A percentile compares a stretch with the other conserved stretches of the same genome.
Conservation (phyloP, 2,329 filamentous ascomycete species). For the Fusarium sp. region DNA sequence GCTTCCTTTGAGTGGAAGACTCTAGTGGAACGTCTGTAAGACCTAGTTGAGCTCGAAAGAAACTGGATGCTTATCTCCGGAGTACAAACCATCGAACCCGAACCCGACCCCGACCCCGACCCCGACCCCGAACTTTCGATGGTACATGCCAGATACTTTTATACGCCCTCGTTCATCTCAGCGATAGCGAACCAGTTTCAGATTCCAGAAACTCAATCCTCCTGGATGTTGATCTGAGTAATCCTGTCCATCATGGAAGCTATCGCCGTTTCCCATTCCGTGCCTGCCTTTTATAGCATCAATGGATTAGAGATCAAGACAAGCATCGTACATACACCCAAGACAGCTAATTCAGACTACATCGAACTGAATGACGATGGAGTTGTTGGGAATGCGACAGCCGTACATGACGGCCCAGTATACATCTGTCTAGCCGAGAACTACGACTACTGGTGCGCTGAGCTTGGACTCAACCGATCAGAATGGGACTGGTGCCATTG, state of each 20-base stretch:
- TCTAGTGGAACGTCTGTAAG: background rate
- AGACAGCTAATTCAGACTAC: background rate
- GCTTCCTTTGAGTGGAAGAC: background rate
- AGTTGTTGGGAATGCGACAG: background rate
- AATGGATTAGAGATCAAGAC: constrained; percentile 13
- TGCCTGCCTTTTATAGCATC: background rate
- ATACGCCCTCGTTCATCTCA: background rate
- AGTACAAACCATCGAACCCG: background rate
- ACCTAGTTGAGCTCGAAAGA: background rate
- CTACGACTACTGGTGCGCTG: constrained; percentile 15
- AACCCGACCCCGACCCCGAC: background rate
- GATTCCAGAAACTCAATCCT: background rate
- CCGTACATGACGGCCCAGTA: constrained; percentile 13
- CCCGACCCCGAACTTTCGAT: background rate
- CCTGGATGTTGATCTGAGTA: no score
- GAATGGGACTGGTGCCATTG: constrained; percentile 21
- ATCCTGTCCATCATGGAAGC: background rate
- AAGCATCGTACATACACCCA: constrained; percentile 7
- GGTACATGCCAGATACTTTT: background rate
- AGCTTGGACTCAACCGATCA: constrained; percentile 3
- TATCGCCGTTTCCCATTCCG: constrained; percentile 1
- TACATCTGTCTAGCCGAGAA: constrained; percentile 20
- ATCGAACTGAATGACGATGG: constrained; percentile 3
- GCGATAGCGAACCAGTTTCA: background rate
- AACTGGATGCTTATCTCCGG: background rate